Evolutionary conservation across 768 basidiomycete species (phyloP).

Genomic region (Rhodotorula sphaerocarpa): DNA sequence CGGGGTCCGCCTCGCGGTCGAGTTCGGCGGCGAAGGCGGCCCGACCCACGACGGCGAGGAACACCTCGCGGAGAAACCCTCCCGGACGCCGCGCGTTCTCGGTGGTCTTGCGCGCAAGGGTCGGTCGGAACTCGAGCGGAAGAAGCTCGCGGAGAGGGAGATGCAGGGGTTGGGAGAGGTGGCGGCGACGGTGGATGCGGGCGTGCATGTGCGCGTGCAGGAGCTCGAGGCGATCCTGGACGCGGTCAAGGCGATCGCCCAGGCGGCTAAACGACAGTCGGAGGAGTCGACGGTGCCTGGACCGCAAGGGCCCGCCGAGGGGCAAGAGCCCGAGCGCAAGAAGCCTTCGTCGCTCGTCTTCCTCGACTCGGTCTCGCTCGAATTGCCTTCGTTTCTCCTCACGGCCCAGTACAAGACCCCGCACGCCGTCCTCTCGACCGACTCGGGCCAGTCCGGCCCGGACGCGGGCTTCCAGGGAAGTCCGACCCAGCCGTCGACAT

Average conservation of each 20-base stretch:
- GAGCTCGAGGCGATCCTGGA: conserved; percentile 14
- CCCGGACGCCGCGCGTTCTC: not conserved
- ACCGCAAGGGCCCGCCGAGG: not conserved
- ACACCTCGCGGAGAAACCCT: not conserved
- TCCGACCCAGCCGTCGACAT: not conserved
- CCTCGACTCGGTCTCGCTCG: conserved; percentile 11
- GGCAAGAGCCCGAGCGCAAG: not conserved
- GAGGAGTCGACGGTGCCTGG: not conserved
- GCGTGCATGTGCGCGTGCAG: conserved; percentile 19
- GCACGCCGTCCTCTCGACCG: not conserved
- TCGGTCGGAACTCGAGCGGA: not conserved
- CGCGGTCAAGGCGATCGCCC: not conserved
- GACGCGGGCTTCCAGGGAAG: conserved; percentile 8
- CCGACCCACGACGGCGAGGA: no score
- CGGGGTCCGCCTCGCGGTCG: not conserved
- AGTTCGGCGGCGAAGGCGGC: not conserved
- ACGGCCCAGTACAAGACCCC: conserved; percentile 26
- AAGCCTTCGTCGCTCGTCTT: conserved; percentile 3
- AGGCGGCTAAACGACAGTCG: not conserved
- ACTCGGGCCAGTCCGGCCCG: no score
- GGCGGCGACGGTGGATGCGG: not conserved
- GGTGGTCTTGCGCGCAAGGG: not conserved
- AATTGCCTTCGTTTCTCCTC: conserved; percentile 18
- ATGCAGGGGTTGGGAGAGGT: not conserved
- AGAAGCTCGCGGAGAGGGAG: not conserved